Percentiles rank a stretch among this genome's conserved stretches.
These are phyloP conservation scores for Striga hermonthica DNA, from an alignment of 305 asterid genomes.

Conservation along the genomic window DNA sequence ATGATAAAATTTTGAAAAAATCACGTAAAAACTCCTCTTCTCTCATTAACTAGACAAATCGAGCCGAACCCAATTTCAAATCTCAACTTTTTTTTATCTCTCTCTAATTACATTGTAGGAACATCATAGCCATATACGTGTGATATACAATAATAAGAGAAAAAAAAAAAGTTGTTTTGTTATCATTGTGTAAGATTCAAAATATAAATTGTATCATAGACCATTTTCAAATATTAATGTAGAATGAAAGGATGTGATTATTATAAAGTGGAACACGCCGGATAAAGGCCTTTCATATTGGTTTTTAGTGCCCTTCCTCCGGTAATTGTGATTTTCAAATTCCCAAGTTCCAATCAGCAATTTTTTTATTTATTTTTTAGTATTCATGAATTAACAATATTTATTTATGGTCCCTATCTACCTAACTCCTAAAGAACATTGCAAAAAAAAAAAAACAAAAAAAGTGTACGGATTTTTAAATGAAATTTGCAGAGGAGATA, in stretches of 20 bases:
- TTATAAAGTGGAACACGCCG: conserved; percentile 3
- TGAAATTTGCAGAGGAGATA: conserved; percentile 7
- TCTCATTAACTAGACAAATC: too few relatives aligned
- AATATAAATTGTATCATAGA: background rate
- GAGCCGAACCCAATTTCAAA: too few relatives aligned
- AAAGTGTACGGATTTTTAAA: conserved; percentile 19
- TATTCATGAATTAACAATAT: background rate
- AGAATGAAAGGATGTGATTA: background rate
- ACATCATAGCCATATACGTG: background rate
- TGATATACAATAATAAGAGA: background rate
- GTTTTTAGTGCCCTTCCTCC: background rate
- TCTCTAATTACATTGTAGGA: too few relatives aligned
- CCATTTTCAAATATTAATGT: background rate
- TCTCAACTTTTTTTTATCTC: too few relatives aligned
- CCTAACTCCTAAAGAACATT: background rate
- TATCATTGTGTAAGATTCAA: conserved; percentile 1
- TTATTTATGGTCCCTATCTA: conserved; percentile 3
- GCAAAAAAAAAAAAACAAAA: conserved; percentile 7
- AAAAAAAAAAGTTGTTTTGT: background rate
- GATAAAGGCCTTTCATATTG: background rate
- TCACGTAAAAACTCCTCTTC: too few relatives aligned
- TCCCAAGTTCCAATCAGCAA: background rate
- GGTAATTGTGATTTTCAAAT: background rate
- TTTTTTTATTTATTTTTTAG: too few relatives aligned
- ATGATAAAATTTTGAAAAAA: too few relatives aligned